Conservation (phyloP, 306 rosid species). For the Fagus sylvatica region DNA sequence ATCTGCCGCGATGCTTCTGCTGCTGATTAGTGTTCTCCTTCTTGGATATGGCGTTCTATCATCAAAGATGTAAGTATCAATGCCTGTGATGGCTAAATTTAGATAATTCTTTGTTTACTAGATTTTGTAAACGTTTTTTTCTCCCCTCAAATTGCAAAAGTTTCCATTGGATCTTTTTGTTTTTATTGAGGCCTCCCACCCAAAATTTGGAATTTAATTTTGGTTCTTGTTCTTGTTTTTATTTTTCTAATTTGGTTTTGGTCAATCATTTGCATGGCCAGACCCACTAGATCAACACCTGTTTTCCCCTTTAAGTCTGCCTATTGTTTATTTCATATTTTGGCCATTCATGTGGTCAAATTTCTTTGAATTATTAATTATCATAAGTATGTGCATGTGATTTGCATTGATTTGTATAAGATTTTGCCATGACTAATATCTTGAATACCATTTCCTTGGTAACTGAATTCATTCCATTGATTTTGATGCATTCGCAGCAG, state of each 20-base stretch:
- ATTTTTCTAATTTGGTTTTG: not conserved
- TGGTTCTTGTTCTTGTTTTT: conserved; percentile 10
- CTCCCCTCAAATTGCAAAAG: not conserved
- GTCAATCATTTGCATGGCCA: conserved; percentile 13
- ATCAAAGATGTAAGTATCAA: conserved; percentile 51
- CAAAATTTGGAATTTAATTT: not conserved
- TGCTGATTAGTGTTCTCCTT: conserved; percentile 42
- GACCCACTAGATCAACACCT: not conserved
- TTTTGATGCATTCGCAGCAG: conserved; percentile 39
- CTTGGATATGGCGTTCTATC: conserved; percentile 63
- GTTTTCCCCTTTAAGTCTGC: not conserved
- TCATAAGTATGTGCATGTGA: not conserved
- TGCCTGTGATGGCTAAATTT: conserved; percentile 24
- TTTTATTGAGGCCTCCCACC: not conserved
- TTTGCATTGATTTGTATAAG: not conserved
- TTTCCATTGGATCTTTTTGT: conserved; percentile 8
- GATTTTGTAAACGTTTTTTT: conserved; percentile 3
- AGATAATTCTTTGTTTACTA: conserved; percentile 6
- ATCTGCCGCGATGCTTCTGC: conserved; percentile 61
- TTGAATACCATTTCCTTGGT: not conserved
- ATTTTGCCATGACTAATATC: not conserved
- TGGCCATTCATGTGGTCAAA: not conserved
- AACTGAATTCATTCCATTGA: conserved; percentile 23
- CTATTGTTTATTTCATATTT: not conserved
- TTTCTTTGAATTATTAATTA: not conserved